Percentiles rank a stretch among this genome's conserved stretches.
phyloP scores from a whole-genome alignment of 129 eudicot genomes.

The Escallonia rubra region DNA sequence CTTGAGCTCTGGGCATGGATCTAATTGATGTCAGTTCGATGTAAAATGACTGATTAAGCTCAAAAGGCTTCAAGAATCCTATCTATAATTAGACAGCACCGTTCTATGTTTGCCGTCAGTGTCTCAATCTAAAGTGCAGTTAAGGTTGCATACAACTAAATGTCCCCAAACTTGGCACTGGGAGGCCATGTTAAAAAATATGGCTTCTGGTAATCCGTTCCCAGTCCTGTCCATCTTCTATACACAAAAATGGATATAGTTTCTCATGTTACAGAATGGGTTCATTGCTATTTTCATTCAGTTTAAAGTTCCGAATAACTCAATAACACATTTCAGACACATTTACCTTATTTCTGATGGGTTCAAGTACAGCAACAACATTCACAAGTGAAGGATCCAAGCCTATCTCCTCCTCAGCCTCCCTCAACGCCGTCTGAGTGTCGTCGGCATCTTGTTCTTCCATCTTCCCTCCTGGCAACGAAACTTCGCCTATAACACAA shows the following conservation, averaged over 20 bases:
- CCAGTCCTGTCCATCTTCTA: background rate
- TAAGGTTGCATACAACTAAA: too few relatives aligned
- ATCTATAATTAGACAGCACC: background rate
- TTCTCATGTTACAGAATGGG: too few relatives aligned
- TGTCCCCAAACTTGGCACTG: too few relatives aligned
- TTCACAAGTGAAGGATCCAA: constrained; percentile 66
- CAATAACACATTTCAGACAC: background rate
- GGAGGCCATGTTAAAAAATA: too few relatives aligned
- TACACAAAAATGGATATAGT: background rate
- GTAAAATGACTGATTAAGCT: background rate
- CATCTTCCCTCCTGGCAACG: constrained; percentile 76
- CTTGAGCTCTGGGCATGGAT: background rate
- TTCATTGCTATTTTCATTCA: too few relatives aligned
- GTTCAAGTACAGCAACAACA: constrained; percentile 54
- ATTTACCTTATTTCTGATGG: constrained; percentile 47
- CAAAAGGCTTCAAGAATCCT: background rate
- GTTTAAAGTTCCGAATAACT: too few relatives aligned
- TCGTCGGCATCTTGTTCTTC: constrained; percentile 56
- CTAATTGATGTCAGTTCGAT: too few relatives aligned
- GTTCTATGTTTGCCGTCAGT: too few relatives aligned
- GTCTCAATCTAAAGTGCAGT: too few relatives aligned
- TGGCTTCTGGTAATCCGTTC: background rate
- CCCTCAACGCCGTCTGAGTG: constrained; percentile 61
- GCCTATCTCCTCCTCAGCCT: constrained; percentile 82
- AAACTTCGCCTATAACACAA: constrained; percentile 57